Percentiles rank a stretch among this genome's conserved stretches.
Conservation (phyloP, 2,329 filamentous ascomycete genomes). For the Arthrinium puccinioides region DNA sequence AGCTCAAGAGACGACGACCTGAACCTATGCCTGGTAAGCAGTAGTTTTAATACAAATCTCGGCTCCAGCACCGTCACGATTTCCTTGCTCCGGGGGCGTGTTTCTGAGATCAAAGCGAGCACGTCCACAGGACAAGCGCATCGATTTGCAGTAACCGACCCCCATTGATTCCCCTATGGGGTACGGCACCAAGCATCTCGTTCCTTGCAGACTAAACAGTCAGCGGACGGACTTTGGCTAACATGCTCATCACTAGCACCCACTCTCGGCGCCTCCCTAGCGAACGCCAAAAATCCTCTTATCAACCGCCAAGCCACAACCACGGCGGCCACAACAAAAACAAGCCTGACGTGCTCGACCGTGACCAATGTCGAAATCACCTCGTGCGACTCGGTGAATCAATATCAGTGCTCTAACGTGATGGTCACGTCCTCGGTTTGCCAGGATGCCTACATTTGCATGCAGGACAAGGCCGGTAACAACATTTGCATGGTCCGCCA, state of each 20-base stretch:
- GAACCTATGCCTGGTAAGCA: conserved; percentile 14
- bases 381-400: conserved; percentile 32
- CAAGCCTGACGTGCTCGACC: conserved; percentile 16
- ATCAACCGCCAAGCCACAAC: conserved; percentile 6
- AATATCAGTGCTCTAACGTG: conserved; percentile 32
- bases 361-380: conserved; percentile 26
- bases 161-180: no score
- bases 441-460: conserved; percentile 36
- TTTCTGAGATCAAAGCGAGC: no score
- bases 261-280: no score
- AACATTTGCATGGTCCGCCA: conserved; percentile 35
- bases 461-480: conserved; percentile 28
- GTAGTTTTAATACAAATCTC: no score
- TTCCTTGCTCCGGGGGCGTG: no score
- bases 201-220: no score
- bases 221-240: no score
- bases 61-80: no score
- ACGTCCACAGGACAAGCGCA: no score
- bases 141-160: no score
- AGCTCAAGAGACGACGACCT: conserved; percentile 15
- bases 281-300: conserved; percentile 6
- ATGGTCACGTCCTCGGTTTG: conserved; percentile 29
- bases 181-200: no score
- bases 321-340: conserved; percentile 1
- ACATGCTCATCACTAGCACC: no score